Percentiles rank a stretch among this genome's conserved stretches.
Evolutionary conservation across 2,329 filamentous ascomycete species (phyloP).

Genomic region (Exophiala alcalophila): DNA sequence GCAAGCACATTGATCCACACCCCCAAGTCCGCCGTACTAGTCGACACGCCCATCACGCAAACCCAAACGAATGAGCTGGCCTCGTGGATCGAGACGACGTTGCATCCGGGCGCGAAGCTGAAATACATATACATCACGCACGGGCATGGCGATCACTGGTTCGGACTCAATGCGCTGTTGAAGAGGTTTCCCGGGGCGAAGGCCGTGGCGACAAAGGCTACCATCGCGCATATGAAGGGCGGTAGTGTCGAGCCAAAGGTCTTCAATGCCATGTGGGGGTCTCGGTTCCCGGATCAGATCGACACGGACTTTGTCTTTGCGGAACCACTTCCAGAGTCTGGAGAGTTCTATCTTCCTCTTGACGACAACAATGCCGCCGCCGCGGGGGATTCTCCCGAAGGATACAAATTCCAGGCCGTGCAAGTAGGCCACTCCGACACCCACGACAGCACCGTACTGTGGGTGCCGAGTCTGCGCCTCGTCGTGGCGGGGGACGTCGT

Average conservation of each 20-base stretch:
- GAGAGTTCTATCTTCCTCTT: slow-evolving; percentile 3
- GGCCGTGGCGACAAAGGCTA: slow-evolving; percentile 27
- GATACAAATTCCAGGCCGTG: slow-evolving; percentile 25
- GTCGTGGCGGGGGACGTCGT: slow-evolving; percentile 42
- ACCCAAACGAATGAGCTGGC: slow-evolving; percentile 35
- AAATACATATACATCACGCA: slow-evolving; percentile 43
- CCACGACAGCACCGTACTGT: slow-evolving; percentile 36
- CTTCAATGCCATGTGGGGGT: slow-evolving; percentile 11
- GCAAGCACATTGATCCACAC: slow-evolving; percentile 32
- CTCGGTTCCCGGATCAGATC: slow-evolving; percentile 11
- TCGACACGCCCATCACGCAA: slow-evolving; percentile 38
- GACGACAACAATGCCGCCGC: neutral
- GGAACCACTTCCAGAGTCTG: slow-evolving; percentile 4
- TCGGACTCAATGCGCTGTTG: slow-evolving; percentile 35
- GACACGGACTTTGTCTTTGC: slow-evolving; percentile 5
- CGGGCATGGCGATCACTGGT: slow-evolving; percentile 45
- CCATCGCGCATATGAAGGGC: slow-evolving; percentile 28
- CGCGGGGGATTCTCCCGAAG: slow-evolving; percentile 3
- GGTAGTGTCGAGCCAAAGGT: slow-evolving; percentile 12
- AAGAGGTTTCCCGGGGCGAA: slow-evolving; percentile 33
- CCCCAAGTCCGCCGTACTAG: slow-evolving; percentile 37
- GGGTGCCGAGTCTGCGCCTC: slow-evolving; percentile 37
- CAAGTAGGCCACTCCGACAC: slow-evolving; percentile 35
- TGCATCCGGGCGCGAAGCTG: slow-evolving; percentile 33
- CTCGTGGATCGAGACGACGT: slow-evolving; percentile 38